Percentiles rank a stretch among this genome's conserved stretches.
phyloP scores from a whole-genome alignment of 2,329 filamentous ascomycete genomes.

The Xylariaceae sp. region DNA sequence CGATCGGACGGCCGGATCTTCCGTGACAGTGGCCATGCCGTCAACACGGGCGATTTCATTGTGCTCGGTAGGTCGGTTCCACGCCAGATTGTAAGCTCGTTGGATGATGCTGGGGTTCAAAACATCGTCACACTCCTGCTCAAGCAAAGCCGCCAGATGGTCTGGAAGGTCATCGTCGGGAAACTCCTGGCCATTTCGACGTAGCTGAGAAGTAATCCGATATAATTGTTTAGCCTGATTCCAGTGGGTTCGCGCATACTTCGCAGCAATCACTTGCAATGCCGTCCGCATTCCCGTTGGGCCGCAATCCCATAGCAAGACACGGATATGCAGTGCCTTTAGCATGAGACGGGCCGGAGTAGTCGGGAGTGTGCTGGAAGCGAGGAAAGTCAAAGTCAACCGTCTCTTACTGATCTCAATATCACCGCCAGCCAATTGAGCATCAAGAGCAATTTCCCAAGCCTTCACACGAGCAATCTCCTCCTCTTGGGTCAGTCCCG shows the following conservation, averaged over 20 bases:
- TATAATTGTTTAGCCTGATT: slow-evolving; percentile 68
- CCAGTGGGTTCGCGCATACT: slow-evolving; percentile 73
- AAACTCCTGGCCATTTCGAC: slow-evolving; percentile 38
- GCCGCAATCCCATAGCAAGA: slow-evolving; percentile 75
- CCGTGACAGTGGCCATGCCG: slow-evolving; percentile 76
- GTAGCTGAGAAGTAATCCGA: slow-evolving; percentile 41
- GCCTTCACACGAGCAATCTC: slow-evolving; percentile 83
- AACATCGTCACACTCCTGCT: slow-evolving; percentile 76
- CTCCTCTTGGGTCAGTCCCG: slow-evolving; percentile 75
- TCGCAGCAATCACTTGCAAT: slow-evolving; percentile 63
- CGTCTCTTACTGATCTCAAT: slow-evolving; percentile 83
- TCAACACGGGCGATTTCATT: slow-evolving; percentile 59
- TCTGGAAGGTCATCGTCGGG: slow-evolving; percentile 66
- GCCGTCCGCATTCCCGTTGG: slow-evolving; percentile 60
- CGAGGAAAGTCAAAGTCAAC: slow-evolving; percentile 77
- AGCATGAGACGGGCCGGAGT: slow-evolving; percentile 82
- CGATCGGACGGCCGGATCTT: slow-evolving; percentile 78
- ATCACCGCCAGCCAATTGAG: slow-evolving; percentile 86
- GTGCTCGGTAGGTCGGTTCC: slow-evolving; percentile 71
- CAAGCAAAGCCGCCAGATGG: slow-evolving; percentile 69
- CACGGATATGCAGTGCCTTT: slow-evolving; percentile 85
- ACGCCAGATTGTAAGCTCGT: slow-evolving; percentile 82
- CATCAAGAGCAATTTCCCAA: slow-evolving; percentile 89
- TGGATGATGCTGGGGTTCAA: slow-evolving; percentile 73
- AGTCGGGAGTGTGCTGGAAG: slow-evolving; percentile 78